Percentiles rank a stretch among this genome's conserved stretches.
These are phyloP conservation scores for Cystoderma amianthinum DNA, from an alignment of 768 basidiomycete species.

Conservation along the genomic window DNA sequence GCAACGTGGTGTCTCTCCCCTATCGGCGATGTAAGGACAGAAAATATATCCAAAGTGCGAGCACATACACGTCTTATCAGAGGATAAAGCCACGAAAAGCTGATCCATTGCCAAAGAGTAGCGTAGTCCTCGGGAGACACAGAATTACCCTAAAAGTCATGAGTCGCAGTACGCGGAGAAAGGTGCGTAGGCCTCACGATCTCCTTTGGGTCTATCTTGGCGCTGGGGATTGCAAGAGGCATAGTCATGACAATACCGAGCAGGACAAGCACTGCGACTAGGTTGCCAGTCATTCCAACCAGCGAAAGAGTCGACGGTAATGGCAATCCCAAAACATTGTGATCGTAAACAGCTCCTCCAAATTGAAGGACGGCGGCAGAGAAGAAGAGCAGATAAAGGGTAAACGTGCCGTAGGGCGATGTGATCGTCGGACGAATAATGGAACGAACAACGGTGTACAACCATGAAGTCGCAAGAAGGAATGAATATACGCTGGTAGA, in stretches of 20 bases:
- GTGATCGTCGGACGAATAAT: conserved; percentile 47
- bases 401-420: conserved; percentile 59
- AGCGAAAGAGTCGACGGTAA: conserved; percentile 26
- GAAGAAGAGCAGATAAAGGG: conserved; percentile 48
- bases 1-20: too few relatives aligned
- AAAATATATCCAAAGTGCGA: too few relatives aligned
- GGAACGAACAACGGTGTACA: conserved; percentile 56
- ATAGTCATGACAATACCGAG: conserved; percentile 46
- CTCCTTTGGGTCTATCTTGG: conserved; percentile 38
- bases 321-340: conserved; percentile 32
- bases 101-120: not conserved
- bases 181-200: conserved; percentile 40
- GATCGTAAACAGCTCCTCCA: conserved; percentile 48
- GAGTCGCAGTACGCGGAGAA: too few relatives aligned
- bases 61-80: too few relatives aligned
- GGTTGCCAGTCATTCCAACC: conserved; percentile 28
- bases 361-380: conserved; percentile 38
- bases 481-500: conserved; percentile 34
- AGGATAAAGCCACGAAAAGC: conserved; percentile 3
- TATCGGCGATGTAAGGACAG: too few relatives aligned
- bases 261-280: conserved; percentile 34
- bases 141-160: too few relatives aligned
- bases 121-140: too few relatives aligned
- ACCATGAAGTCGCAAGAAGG: conserved; percentile 52
- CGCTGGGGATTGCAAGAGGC: conserved; percentile 63